Evolutionary conservation across 495 filamentous ascomycete species (phyloP).

Genomic region (Trichodelitschia bisporula): DNA sequence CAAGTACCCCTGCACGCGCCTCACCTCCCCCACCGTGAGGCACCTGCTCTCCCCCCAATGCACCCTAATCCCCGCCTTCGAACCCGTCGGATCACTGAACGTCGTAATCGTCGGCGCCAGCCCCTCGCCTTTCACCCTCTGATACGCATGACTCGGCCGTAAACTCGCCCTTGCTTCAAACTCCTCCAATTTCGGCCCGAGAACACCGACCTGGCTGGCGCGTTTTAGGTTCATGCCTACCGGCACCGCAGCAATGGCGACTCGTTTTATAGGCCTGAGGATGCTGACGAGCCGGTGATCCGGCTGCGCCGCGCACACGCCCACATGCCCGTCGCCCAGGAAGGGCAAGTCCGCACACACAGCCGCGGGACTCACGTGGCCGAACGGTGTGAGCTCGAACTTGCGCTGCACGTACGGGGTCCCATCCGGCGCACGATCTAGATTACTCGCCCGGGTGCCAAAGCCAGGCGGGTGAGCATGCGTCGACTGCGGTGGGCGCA

Average conservation of each 20-base stretch:
- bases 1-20: slow-evolving; percentile 38
- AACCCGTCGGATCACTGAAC: slow-evolving; percentile 19
- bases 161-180: neutral
- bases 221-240: neutral
- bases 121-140: slow-evolving; percentile 22
- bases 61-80: slow-evolving; percentile 20
- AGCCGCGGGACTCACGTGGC: slow-evolving; percentile 22
- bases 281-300: slow-evolving; percentile 24
- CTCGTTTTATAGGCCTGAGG: too few species aligned
- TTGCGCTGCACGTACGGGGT: slow-evolving; percentile 27
- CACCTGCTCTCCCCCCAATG: slow-evolving; percentile 37
- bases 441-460: slow-evolving; percentile 8
- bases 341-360: slow-evolving; percentile 31
- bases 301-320: slow-evolving; percentile 29
- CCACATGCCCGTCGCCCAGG: slow-evolving; percentile 27
- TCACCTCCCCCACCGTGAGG: slow-evolving; percentile 33
- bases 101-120: slow-evolving; percentile 35
- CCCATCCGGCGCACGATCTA: slow-evolving; percentile 38
- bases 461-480: slow-evolving; percentile 31
- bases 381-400: slow-evolving; percentile 28
- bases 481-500: slow-evolving; percentile 27
- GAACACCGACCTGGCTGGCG: neutral
- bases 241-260: neutral
- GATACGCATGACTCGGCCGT: slow-evolving; percentile 18
- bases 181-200: too few species aligned